Evolutionary conservation across 176 grass and related monocot species (phyloP), one percentile per base, ranked within the genome.

Genomic region (Puccinellia tenuiflora): DNA sequence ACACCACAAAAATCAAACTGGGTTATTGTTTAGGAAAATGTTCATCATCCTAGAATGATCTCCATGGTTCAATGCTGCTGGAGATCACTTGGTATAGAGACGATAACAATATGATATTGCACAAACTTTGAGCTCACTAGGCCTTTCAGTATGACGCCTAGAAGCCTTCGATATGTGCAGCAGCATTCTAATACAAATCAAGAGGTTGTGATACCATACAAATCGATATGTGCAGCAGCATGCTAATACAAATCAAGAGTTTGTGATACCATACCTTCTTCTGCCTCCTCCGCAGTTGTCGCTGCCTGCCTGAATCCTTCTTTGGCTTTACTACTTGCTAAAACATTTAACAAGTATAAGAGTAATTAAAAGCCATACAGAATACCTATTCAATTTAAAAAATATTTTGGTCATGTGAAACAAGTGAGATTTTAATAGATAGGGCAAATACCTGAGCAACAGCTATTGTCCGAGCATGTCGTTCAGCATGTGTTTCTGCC

Each of bases 401-500:
- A 82, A 37, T 45, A 66, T 34, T 63, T 79, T 15, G 65, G 12
- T 35, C 6, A 77, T 7, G 5, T 12, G 7, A 24, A 42, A 64
- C 25, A 57, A 76, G 52, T 22, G 68, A 7, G 15, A 73, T 34
- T 17, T 25, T 60, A 3, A 46, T 16, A 62, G 68, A 40, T 4
- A 50, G 73, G 16, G 57, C n/a, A 65, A 26, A 25, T 5, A 95
- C 92, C 96, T 98, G 51, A 28, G 89, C 80, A 38, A 98, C 77
- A 77, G 92, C 87, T 63, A 98, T 9, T 48, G 89, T 98, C 33
- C 92, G 87, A 80, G 91, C 96, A 88, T 98, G 85, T 48, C 96
- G 84, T 88, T 98, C 92, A 13, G 92, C 87, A 78, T 95, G 92
- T 82, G 96, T 98, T 89, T 98, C 92, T 77, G 86, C 74, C 17